Conservation (phyloP, 306 rosid genomes). For the Gillenia trifoliata region DNA sequence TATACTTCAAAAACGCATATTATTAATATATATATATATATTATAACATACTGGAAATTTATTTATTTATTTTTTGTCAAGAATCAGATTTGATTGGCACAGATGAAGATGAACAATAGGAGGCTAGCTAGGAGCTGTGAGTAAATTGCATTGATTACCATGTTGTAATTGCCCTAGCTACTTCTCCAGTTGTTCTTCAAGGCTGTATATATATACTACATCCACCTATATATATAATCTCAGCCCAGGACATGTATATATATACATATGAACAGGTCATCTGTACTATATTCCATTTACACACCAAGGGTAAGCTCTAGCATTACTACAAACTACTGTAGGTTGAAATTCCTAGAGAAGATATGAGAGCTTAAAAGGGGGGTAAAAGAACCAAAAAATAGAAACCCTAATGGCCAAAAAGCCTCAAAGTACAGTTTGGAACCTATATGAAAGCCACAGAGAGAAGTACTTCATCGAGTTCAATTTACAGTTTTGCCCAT, state of each 20-base stretch:
- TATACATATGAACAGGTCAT: too few species aligned
- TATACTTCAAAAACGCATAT: not conserved
- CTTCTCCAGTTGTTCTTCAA: not conserved
- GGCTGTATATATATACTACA: too few species aligned
- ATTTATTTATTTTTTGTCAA: not conserved
- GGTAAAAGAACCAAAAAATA: conserved; percentile 9
- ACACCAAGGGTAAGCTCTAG: too few species aligned
- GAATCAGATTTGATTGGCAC: not conserved
- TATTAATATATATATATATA: not conserved
- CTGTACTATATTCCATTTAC: too few species aligned
- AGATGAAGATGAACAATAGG: not conserved
- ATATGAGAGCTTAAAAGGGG: not conserved
- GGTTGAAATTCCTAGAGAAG: not conserved
- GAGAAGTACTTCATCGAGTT: not conserved
- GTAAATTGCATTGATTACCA: not conserved
- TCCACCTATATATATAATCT: too few species aligned
- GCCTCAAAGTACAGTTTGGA: conserved; percentile 11
- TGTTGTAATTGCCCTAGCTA: not conserved
- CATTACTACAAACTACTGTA: not conserved
- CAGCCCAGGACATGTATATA: too few species aligned
- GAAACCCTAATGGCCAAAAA: conserved; percentile 48
- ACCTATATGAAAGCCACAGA: conserved; percentile 3
- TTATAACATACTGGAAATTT: too few species aligned
- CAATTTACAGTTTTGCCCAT: conserved; percentile 43
- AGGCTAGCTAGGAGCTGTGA: not conserved